Base-by-base conservation (phyloP, 2,329 filamentous ascomycete species). In the Botrytis paeoniae region DNA sequence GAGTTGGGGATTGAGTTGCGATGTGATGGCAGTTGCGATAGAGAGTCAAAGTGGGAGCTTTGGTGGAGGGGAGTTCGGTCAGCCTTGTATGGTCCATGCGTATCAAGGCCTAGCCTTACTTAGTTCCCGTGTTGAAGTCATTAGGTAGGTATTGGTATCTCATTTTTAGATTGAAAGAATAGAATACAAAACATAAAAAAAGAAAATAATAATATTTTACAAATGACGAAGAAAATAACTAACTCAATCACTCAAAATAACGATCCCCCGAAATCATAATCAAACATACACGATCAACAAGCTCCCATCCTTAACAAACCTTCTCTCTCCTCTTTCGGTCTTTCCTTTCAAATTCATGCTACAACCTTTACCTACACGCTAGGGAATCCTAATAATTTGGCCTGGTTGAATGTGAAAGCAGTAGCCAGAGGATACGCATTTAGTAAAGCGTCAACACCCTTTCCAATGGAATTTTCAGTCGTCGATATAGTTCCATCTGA, bases 51-150 rank as follows among this genome's bases (percentile, higher is more conserved):
- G n/a, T 69, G 65, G 35, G 35, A 57, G 54, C 39, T 57, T 25
- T 37, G 35, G 16, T 54, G n/a, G 35, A 57, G 65, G 35, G 45
- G 48, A 18, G 4, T 18, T 69, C 16, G 18, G 37, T 69, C 65
- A 69, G 65, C 65, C 65, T 69, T 69, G 29, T 41, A 7, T 41
- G 48, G 65, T 59, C 48, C 48, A 48, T 57, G 65, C 65, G 54
- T 48, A 10, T 25, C 35, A 69, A 57, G 37, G 48, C 65, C 57
- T 22, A 45, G 43, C 39, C 39, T 41, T 41, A 4, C 25, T 16
- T n/a, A 22, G 48, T 22, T 57, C n/a, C 16, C n/a, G 51, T 16
- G 32, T 14, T 68, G 64, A 41, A 68, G 35, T 57, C n/a, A 57
- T 57, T 4, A 48, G 37, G 1, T 12, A 35, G 32, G 32, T 35